Percentiles rank a stretch among this genome's conserved stretches.
Conservation (phyloP, 441 rosid genomes). For the Adansonia madagascariensis region DNA sequence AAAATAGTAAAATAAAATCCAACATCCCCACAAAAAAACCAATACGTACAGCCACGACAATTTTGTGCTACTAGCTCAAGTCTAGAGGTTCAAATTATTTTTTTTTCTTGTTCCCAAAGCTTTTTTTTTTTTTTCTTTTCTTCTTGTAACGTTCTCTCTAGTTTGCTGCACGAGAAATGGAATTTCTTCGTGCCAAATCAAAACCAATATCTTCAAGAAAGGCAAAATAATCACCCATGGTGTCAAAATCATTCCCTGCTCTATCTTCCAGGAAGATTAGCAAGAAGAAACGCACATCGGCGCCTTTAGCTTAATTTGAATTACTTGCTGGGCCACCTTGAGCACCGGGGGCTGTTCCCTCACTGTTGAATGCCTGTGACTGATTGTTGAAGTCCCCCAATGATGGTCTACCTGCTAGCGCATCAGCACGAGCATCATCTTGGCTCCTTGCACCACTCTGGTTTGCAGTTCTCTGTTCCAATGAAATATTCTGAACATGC, state of each 20-base stretch:
- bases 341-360: conserved; percentile 24
- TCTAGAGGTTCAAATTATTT: conserved; percentile 16
- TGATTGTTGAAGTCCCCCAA: conserved; percentile 42
- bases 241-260: conserved; percentile 26
- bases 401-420: conserved; percentile 34
- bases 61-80: conserved; percentile 32
- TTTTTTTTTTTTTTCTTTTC: conserved; percentile 11
- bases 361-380: conserved; percentile 32
- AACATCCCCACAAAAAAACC: conserved; percentile 12
- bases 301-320: conserved; percentile 31
- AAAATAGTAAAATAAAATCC: conserved; percentile 13
- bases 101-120: background rate
- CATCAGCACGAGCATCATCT: conserved; percentile 35
- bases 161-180: conserved; percentile 23
- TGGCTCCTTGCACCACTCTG: conserved; percentile 38
- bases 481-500: conserved; percentile 41
- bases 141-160: conserved; percentile 28
- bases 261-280: conserved; percentile 23
- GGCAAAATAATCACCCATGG: conserved; percentile 27
- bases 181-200: conserved; percentile 24
- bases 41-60: conserved; percentile 17
- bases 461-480: conserved; percentile 43
- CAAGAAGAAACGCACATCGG: conserved; percentile 23
- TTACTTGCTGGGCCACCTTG: conserved; percentile 28
- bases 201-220: conserved; percentile 25